Evolutionary conservation across 352 stramenopile species (phyloP).

Genomic region (Phytophthora pseudosyringae): DNA sequence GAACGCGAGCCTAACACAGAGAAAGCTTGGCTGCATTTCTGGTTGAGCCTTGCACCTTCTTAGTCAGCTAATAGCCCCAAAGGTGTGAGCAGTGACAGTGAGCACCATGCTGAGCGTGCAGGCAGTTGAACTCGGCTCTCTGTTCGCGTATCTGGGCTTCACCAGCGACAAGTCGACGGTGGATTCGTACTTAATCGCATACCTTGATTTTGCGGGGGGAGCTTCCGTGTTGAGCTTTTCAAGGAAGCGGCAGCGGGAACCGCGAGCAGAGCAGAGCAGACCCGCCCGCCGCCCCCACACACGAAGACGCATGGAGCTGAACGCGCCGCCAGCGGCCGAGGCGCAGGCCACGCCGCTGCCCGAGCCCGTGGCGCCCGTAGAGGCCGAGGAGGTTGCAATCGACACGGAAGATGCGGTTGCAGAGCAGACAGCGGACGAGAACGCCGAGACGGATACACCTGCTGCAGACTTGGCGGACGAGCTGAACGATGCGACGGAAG

Average conservation of each 20-base stretch:
- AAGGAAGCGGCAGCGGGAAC: slow-evolving; percentile 15
- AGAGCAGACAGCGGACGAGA: slow-evolving; percentile 13
- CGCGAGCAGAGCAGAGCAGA: not conserved
- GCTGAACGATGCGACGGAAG: slow-evolving; percentile 6
- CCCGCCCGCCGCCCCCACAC: not conserved
- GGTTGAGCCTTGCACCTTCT: not conserved
- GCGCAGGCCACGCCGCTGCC: slow-evolving; percentile 6
- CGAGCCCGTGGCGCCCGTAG: not conserved
- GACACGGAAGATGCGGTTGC: slow-evolving; percentile 2
- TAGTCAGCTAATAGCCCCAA: not conserved
- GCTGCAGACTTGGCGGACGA: slow-evolving; percentile 3
- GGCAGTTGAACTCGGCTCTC: slow-evolving; percentile 13
- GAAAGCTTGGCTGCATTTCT: not conserved
- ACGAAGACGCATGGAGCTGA: slow-evolving; percentile 34
- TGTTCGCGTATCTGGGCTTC: slow-evolving; percentile 12
- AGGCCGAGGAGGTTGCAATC: slow-evolving; percentile 4
- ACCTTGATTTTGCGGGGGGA: slow-evolving; percentile 22
- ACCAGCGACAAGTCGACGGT: slow-evolving; percentile 17
- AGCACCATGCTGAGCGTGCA: not conserved
- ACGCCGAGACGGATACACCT: not conserved
- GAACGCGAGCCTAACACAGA: not conserved
- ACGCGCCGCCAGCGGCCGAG: slow-evolving; percentile 10
- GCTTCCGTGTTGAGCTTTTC: slow-evolving; percentile 35
- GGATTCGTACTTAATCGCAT: slow-evolving; percentile 33
- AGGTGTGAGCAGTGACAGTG: not conserved